Conservation (phyloP, 2,329 filamentous ascomycete genomes). For the Cordyceps farinosa region DNA sequence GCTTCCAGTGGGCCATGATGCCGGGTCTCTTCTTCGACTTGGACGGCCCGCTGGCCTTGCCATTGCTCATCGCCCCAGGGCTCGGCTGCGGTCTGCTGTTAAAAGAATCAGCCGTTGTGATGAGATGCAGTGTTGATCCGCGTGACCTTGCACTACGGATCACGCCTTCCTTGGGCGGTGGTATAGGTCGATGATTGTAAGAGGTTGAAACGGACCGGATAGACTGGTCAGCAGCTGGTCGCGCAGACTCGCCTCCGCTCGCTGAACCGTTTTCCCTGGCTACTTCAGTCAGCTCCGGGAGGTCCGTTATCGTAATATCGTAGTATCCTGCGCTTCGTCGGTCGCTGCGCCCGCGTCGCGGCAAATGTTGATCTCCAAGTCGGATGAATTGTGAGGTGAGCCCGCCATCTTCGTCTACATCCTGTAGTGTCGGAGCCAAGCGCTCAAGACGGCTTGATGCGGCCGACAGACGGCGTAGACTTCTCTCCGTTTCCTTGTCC, state of each 20-base stretch:
- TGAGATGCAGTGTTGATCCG: conserved; percentile 82
- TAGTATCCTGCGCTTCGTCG: conserved; percentile 67
- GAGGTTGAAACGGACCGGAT: conserved; percentile 74
- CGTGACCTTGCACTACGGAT: conserved; percentile 67
- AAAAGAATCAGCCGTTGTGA: conserved; percentile 59
- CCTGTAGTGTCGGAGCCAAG: conserved; percentile 70
- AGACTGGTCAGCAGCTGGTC: conserved; percentile 74
- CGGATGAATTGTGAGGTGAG: conserved; percentile 43
- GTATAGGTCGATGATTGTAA: conserved; percentile 68
- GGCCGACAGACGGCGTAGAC: conserved; percentile 76
- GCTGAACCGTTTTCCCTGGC: conserved; percentile 41
- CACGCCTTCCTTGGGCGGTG: conserved; percentile 79
- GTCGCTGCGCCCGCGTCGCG: conserved; percentile 72
- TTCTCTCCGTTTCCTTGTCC: conserved; percentile 80
- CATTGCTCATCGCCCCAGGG: conserved; percentile 26
- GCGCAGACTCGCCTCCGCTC: conserved; percentile 44
- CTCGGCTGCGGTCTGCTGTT: conserved; percentile 28
- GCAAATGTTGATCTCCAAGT: conserved; percentile 42
- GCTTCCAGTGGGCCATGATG: conserved; percentile 59
- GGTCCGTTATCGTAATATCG: conserved; percentile 66
- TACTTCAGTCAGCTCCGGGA: conserved; percentile 72
- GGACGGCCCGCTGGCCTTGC: conserved; percentile 29
- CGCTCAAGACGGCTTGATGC: conserved; percentile 84
- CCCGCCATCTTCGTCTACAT: conserved; percentile 73
- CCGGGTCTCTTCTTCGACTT: conserved; percentile 56